Conservation (phyloP, 495 filamentous ascomycete species). For the Halenospora varia region DNA sequence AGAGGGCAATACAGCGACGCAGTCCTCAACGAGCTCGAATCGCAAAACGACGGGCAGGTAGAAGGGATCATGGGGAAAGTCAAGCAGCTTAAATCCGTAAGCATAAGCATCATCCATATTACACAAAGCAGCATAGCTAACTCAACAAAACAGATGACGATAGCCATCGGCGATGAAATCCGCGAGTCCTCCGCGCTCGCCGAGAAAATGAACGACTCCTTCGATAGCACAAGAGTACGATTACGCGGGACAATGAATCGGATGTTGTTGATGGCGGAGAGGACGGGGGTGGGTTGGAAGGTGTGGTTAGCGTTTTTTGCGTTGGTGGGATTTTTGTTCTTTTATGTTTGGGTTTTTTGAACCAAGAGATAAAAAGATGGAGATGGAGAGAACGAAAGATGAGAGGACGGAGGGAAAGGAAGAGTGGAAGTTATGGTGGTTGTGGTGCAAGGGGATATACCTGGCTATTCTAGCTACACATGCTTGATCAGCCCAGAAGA, state of each 20-base stretch:
- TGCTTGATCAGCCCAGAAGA: not conserved
- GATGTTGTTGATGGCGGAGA: slow-evolving; percentile 94
- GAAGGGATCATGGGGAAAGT: slow-evolving; percentile 91
- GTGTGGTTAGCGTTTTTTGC: slow-evolving; percentile 87
- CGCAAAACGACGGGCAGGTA: slow-evolving; percentile 89
- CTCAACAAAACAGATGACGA: slow-evolving; percentile 61
- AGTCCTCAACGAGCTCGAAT: slow-evolving; percentile 89
- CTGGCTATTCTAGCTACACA: not conserved
- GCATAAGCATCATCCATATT: slow-evolving; percentile 28
- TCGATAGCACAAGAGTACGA: slow-evolving; percentile 76
- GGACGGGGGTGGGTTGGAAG: slow-evolving; percentile 89
- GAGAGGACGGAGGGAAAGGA: not conserved
- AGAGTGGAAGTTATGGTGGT: not conserved
- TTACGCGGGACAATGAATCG: slow-evolving; percentile 91
- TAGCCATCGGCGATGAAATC: slow-evolving; percentile 93
- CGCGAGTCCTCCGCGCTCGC: slow-evolving; percentile 78
- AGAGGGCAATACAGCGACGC: slow-evolving; percentile 93
- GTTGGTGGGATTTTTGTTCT: slow-evolving; percentile 74
- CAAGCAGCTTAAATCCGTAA: slow-evolving; percentile 83
- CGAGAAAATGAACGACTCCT: slow-evolving; percentile 86
- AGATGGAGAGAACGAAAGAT: slow-evolving; percentile 16
- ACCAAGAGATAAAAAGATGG: slow-evolving; percentile 6
- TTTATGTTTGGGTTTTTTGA: slow-evolving; percentile 85
- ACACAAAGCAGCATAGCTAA: not conserved
- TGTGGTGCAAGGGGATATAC: not conserved